Base-by-base conservation (phyloP, 192 early-diverging fungal species). In the Cetraspora pellucida region DNA sequence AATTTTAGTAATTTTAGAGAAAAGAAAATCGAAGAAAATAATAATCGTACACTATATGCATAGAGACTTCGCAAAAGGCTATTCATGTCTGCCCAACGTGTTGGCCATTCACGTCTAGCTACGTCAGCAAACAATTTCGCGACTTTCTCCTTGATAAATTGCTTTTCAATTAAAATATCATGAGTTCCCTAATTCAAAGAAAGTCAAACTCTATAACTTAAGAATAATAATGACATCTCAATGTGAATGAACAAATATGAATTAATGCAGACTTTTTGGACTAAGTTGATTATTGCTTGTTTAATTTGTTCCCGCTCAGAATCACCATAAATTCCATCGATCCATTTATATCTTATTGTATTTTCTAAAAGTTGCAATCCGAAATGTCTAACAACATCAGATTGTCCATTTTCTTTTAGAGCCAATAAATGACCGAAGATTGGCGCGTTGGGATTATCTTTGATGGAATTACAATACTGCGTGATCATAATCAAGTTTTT, bases 81-180 rank as follows among this genome's bases (percentile, higher is more conserved):
- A 63, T 92, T 87, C 81, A 92, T 87, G 30, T 89, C 86, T 10
- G 78, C 66, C 90, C 90, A 92, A n/a, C 69, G 49, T 47, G 72
- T 64, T 2, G 90, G 90, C 89, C 88, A 92, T 69, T 83, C 83
- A 17, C 89, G 75, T 69, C 91, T 90, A 17, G 84, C 89, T 30
- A 90, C 78, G 54, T 86, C 90, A 2, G 89, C 90, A 61, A 89
- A 78, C 23, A 92, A 49, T 19, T 75, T 64, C 8, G 86, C 85
- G 14, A 89, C 69, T 70, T 91, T 91, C n/a, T 87, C 88, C 61
- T 89, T 91, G 72, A 91, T 87, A 52, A 82, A 90, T 3, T 43
- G 30, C 43, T 79, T 69, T 67, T 88, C 87, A 14, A 21, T 58
- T 28, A 82, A 43, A 27, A 87, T 78, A 14, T 80, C 79, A n/a